Conservation (phyloP, 129 eudicot genomes). For the Lonicera japonica region DNA sequence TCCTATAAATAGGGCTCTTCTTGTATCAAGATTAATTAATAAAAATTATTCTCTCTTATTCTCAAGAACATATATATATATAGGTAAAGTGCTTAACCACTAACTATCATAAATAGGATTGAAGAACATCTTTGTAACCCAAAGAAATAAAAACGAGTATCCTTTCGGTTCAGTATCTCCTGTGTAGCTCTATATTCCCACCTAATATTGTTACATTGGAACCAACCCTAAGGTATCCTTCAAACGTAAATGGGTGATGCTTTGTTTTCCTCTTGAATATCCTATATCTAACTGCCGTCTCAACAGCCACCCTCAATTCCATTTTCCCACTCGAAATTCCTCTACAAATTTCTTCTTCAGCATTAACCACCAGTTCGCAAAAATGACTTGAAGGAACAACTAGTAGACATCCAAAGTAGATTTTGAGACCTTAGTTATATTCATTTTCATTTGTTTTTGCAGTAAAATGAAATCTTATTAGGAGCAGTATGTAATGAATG, state of each 20-base stretch:
- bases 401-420: slow-evolving; percentile 22
- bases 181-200: slow-evolving; percentile 18
- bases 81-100: no score
- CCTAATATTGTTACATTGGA: slow-evolving; percentile 4
- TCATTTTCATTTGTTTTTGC: slow-evolving; percentile 18
- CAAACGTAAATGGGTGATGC: slow-evolving; percentile 25
- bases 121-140: no score
- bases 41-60: no score
- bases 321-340: slow-evolving; percentile 8
- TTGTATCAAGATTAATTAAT: no score
- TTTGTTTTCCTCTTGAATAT: slow-evolving; percentile 35
- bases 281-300: slow-evolving; percentile 27
- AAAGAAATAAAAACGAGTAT: no score
- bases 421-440: slow-evolving; percentile 10
- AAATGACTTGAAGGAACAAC: slow-evolving; percentile 41
- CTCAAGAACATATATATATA: no score
- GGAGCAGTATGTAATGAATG: not conserved
- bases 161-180: not conserved
- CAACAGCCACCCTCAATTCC: slow-evolving; percentile 19
- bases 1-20: no score
- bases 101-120: no score
- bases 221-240: slow-evolving; percentile 27
- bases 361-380: slow-evolving; percentile 10
- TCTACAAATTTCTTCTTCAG: slow-evolving; percentile 9
- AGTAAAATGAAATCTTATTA: slow-evolving; percentile 1